Conservation (phyloP, 345 rosid genomes). For the Eutrema heterophyllum region DNA sequence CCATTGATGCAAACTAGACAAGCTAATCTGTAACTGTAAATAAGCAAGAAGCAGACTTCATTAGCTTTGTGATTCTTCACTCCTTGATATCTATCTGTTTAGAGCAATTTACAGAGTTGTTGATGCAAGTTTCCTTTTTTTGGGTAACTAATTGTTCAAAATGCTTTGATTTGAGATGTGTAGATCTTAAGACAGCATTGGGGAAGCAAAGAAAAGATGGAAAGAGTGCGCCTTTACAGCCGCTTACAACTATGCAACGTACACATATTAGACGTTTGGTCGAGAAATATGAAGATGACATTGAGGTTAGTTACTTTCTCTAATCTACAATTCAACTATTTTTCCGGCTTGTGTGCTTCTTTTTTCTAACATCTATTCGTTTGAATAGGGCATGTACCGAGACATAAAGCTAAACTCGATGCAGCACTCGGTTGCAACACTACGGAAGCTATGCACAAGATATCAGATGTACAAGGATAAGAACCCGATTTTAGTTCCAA, state of each 20-base stretch:
- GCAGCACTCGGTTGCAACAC: conserved; percentile 76
- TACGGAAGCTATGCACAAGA: conserved; percentile 67
- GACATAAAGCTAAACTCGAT: conserved; percentile 75
- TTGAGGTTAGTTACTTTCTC: conserved; percentile 45
- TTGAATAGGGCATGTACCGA: conserved; percentile 74
- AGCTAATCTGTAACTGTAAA: neutral
- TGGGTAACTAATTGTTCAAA: neutral
- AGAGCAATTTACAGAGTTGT: neutral
- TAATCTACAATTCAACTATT: neutral
- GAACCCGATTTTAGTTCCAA: conserved; percentile 56
- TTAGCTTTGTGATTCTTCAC: neutral
- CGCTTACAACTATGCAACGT: conserved; percentile 79
- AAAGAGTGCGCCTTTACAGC: conserved; percentile 64
- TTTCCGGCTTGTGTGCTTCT: neutral
- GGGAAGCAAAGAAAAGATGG: conserved; percentile 92
- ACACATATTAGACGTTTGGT: conserved; percentile 47
- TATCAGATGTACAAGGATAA: conserved; percentile 46
- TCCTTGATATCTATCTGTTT: neutral
- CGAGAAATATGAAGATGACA: conserved; percentile 74
- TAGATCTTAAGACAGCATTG: conserved; percentile 82
- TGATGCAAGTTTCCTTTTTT: neutral
- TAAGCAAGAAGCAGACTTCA: neutral
- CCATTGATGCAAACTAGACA: neutral
- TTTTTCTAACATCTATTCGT: neutral
- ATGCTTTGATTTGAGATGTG: neutral